Evolutionary conservation across 2,329 filamentous ascomycete genomes (phyloP), one percentile per base, ranked within the genome.

Genomic region (Trichoderma simmonsii): DNA sequence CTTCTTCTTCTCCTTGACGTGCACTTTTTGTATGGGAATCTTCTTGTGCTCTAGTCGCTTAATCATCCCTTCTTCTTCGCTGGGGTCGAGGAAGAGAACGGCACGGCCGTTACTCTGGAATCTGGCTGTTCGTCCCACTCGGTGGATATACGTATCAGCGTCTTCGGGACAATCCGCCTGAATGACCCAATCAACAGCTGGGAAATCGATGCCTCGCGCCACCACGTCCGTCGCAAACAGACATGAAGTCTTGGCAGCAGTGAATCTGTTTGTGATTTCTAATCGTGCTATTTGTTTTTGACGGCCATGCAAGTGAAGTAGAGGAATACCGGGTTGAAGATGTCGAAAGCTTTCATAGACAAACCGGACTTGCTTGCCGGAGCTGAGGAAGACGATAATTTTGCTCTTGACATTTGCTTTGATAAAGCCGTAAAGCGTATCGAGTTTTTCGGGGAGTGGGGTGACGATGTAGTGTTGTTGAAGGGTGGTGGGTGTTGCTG

Each of bases 151-250:
- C 0, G 96, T 99, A 78, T 98, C 96, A 4, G 93, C 92, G 80
- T 99, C 95, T 81, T 99, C 96, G 0, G 96, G 96, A 75, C 93
- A 97, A 80, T 99, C 96, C n/a, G 93, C 88, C 80, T 99, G 96
- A n/a, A 99, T 94, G 6, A 99, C 96, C 92, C 96, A 99, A 80
- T 99, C 96, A 0, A 99, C 96, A 3, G 94, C 92, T 0, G 96
- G 96, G 79, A 99, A 98, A 81, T 99, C 96, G 14, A 99, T 88
- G 74, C 96, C 96, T 81, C 96, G 89, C 0, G 96, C 96, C 4
- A 97, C 94, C 6, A 99, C 94, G 79, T 99, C 96, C 0, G 96
- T 99, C 1, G 96, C 94, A 79, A 99, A 97, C 0, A 99, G 86
- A 79, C 96, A 98, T 1, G 93, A 92, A 71, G 93, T 87, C 78